Percentiles rank a stretch among this genome's conserved stretches.
phyloP scores from a whole-genome alignment of 2,329 filamentous ascomycete genomes.

The Neonectria coccinea region DNA sequence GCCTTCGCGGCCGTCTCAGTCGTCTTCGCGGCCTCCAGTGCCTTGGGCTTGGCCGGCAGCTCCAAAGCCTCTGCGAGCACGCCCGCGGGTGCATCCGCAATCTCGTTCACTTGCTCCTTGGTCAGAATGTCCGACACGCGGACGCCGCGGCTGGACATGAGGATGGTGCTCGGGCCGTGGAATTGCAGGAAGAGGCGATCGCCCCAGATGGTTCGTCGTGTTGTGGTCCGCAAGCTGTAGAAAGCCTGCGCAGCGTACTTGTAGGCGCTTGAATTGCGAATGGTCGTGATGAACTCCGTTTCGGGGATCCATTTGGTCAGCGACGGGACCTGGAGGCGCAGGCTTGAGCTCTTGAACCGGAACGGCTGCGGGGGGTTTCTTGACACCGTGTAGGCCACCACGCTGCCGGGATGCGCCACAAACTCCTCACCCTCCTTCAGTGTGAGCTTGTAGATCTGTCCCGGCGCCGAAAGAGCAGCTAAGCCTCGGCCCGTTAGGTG shows the following conservation, averaged over 20 bases:
- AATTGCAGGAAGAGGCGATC: constrained; percentile 94
- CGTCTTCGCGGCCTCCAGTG: constrained; percentile 29
- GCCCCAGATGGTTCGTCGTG: constrained; percentile 89
- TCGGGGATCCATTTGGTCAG: constrained; percentile 74
- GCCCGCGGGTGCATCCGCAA: constrained; percentile 84
- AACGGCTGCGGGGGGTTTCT: constrained; percentile 83
- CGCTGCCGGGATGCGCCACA: constrained; percentile 88
- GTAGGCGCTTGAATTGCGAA: constrained; percentile 80
- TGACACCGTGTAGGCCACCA: constrained; percentile 88
- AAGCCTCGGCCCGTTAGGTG: constrained; percentile 89
- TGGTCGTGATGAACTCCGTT: constrained; percentile 77
- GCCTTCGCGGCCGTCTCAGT: constrained; percentile 19
- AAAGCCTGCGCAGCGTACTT: constrained; percentile 73
- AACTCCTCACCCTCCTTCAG: constrained; percentile 88
- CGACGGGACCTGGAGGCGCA: constrained; percentile 84
- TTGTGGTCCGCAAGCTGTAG: constrained; percentile 79
- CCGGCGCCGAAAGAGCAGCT: constrained; percentile 84
- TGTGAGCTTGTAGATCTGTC: constrained; percentile 88
- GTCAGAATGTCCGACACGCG: constrained; percentile 83
- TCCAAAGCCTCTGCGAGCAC: constrained; percentile 71
- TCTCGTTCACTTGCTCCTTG: constrained; percentile 85
- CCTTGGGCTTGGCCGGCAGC: constrained; percentile 52
- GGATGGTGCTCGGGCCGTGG: constrained; percentile 83
- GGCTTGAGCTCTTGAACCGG: constrained; percentile 81
- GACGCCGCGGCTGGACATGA: constrained; percentile 89